Base-by-base conservation (phyloP, 371 early-diverging fungal species). In the Mucor piriformis region DNA sequence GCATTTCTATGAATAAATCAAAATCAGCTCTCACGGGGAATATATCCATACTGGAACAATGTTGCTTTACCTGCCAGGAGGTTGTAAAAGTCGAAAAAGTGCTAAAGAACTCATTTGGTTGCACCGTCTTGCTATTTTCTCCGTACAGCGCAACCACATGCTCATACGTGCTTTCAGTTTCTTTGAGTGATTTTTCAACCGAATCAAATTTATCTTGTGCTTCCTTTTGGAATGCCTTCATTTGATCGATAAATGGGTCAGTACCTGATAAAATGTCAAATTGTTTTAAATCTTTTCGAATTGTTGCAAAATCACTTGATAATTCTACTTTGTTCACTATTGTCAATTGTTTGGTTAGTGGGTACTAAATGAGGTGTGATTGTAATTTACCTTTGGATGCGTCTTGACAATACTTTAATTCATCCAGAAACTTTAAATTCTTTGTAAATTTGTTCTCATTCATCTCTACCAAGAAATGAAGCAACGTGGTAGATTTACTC, bases 91-190 rank as follows among this genome's bases (percentile, higher is more conserved):
- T 86, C 61, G 86, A 84, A 73, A 91, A 91, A n/a, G 92, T 83
- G 3, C 83, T 85, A 78, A 92, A 92, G 74, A 92, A 94, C 61
- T 93, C 95, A 53, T 94, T 94, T 0, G 91, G 90, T 47, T 87
- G 86, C 64, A 85, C 88, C 12, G 73, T 73, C 21, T 66, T 65
- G 23, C 89, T 72, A 59, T 93, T 88, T 69, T 96, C 96, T 25
- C 95, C 94, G 55, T 82, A 93, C 46, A 86, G 85, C 0, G 59
- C 25, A 52, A 78, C 73, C 15, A 62, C 68, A 1, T 29, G 49
- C 11, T 58, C 21, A 29, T 20, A 62, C 0, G 20, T 38, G 12
- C 71, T 69, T 33, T 87, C 85, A 76, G 83, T 74, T 16, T 77
- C 69, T 21, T 65, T 40, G 46, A 77, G 73, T 24, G 73, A 52